Conservation (phyloP, 2,329 filamentous ascomycete genomes). For the Colletotrichum viniferum region DNA sequence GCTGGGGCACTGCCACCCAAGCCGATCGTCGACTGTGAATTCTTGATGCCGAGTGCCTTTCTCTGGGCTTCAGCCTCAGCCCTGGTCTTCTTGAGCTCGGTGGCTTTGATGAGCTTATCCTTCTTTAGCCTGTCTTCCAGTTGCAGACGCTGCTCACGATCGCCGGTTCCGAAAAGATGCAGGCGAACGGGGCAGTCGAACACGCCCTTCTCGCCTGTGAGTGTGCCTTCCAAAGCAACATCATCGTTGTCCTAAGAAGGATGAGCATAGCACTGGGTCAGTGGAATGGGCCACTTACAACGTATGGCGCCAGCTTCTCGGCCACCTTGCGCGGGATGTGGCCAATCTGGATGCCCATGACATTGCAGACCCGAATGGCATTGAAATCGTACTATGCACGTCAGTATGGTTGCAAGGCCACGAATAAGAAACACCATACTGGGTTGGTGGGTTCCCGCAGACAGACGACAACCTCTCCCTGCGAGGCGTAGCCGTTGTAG, state of each 20-base stretch:
- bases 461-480: conserved; percentile 67
- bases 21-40: conserved; percentile 42
- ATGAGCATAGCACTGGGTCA: background rate
- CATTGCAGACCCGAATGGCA: conserved; percentile 80
- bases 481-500: conserved; percentile 66
- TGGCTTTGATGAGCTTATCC: conserved; percentile 66
- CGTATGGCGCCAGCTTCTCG: conserved; percentile 73
- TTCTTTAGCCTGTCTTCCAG: conserved; percentile 67
- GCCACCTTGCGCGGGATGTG: conserved; percentile 74
- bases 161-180: conserved; percentile 70
- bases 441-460: conserved; percentile 70
- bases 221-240: conserved; percentile 69
- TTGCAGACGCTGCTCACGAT: conserved; percentile 52
- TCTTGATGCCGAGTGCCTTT: conserved; percentile 43
- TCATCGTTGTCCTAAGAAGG: conserved; percentile 56
- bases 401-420: background rate
- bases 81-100: conserved; percentile 59
- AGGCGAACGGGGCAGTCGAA: conserved; percentile 78
- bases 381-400: conserved; percentile 67
- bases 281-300: conserved; percentile 52
- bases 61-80: conserved; percentile 58
- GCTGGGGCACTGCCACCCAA: conserved; percentile 28
- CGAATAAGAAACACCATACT: conserved; percentile 28
- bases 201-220: conserved; percentile 67
- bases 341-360: conserved; percentile 76